Evolutionary conservation across 2,329 filamentous ascomycete species (phyloP).

Genomic region (Aspergillus phoenicis): DNA sequence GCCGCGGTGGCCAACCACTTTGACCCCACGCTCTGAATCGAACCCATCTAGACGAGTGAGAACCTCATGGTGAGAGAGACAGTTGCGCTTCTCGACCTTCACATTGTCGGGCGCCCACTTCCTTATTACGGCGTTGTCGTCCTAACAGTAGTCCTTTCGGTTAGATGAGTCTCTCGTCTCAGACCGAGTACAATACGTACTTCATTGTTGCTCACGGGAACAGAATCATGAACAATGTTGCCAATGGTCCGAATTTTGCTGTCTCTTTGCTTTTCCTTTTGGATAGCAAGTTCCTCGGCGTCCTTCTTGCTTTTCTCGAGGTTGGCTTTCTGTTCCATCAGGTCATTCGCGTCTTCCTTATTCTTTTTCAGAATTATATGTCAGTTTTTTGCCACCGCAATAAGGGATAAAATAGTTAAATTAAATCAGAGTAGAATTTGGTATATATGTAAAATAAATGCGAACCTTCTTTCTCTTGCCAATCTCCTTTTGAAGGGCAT

Average conservation of each 20-base stretch:
- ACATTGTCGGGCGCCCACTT: slow-evolving; percentile 80
- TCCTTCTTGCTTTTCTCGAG: slow-evolving; percentile 82
- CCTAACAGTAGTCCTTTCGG: slow-evolving; percentile 45
- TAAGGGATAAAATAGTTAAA: neutral
- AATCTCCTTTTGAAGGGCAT: slow-evolving; percentile 86
- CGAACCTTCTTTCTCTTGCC: slow-evolving; percentile 83
- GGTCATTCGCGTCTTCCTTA: slow-evolving; percentile 82
- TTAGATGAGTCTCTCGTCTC: neutral
- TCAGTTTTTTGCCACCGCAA: neutral
- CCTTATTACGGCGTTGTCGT: slow-evolving; percentile 76
- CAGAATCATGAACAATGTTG: slow-evolving; percentile 87
- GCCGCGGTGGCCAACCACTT: slow-evolving; percentile 90
- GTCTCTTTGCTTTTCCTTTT: slow-evolving; percentile 74
- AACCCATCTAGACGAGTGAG: slow-evolving; percentile 85
- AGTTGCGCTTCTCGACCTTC: slow-evolving; percentile 71
- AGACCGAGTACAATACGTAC: slow-evolving; percentile 39
- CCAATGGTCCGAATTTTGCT: slow-evolving; percentile 82
- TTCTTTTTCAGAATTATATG: slow-evolving; percentile 51
- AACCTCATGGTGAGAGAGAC: slow-evolving; percentile 92
- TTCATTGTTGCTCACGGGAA: slow-evolving; percentile 81
- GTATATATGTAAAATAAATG: neutral
- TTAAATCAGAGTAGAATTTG: no score
- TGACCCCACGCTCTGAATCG: slow-evolving; percentile 88
- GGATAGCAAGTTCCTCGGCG: slow-evolving; percentile 70
- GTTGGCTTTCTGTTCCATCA: slow-evolving; percentile 75